Conservation (phyloP, 2,329 filamentous ascomycete genomes). For the Paecilomyces variotii region DNA sequence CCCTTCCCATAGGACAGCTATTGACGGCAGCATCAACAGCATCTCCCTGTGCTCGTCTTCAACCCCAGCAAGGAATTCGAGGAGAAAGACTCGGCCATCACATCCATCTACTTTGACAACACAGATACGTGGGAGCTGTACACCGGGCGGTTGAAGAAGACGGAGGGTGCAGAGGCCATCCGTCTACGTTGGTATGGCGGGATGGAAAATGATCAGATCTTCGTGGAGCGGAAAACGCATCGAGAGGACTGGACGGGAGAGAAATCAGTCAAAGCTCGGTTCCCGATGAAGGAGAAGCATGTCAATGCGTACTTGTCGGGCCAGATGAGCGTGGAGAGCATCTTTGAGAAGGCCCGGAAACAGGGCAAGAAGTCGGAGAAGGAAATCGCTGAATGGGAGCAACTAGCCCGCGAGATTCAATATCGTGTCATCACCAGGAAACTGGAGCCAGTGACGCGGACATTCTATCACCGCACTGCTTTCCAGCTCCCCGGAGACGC, state of each 20-base stretch:
- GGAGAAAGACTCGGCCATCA: slow-evolving; percentile 82
- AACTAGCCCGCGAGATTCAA: slow-evolving; percentile 83
- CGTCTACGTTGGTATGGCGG: slow-evolving; percentile 95
- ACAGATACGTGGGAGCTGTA: slow-evolving; percentile 90
- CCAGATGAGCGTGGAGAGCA: slow-evolving; percentile 70
- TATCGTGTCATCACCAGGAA: slow-evolving; percentile 84
- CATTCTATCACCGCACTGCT: slow-evolving; percentile 96
- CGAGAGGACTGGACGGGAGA: slow-evolving; percentile 98
- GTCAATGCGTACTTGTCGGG: slow-evolving; percentile 85
- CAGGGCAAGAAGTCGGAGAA: slow-evolving; percentile 91
- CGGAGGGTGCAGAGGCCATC: slow-evolving; percentile 93
- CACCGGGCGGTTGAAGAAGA: slow-evolving; percentile 90
- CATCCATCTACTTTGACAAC: slow-evolving; percentile 98
- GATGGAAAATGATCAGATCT: slow-evolving; percentile 92
- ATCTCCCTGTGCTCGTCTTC: slow-evolving; percentile 93
- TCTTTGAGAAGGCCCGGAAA: slow-evolving; percentile 95
- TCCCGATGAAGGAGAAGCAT: slow-evolving; percentile 93
- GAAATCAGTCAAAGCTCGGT: slow-evolving; percentile 96
- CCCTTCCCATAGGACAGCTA: not conserved
- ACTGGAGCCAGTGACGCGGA: slow-evolving; percentile 81
- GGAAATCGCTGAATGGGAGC: slow-evolving; percentile 82
- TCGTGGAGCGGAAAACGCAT: slow-evolving; percentile 96
- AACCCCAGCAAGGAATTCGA: slow-evolving; percentile 97
- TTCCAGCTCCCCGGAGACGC: slow-evolving; percentile 97
- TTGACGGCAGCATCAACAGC: slow-evolving; percentile 36